Percentiles rank a stretch among this genome's conserved stretches.
Evolutionary conservation across 1,284 basidiomycete genomes (phyloP).

Genomic region (Apiotrichum sp.): DNA sequence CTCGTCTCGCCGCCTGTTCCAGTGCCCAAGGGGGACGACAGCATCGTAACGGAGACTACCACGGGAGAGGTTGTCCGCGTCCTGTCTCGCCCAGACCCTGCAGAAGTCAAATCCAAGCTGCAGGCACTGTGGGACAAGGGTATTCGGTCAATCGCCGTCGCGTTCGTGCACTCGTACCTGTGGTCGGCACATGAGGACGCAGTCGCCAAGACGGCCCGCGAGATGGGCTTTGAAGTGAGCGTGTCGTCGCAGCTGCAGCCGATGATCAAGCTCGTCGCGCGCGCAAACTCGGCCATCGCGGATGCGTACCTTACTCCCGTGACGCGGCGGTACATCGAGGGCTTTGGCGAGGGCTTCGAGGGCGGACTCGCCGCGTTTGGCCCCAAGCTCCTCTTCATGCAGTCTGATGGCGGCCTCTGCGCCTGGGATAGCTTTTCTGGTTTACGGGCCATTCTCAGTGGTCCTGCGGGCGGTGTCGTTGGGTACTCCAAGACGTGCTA

Average conservation of each 20-base stretch:
- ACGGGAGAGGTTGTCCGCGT: conserved; percentile 81
- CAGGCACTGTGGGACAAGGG: conserved; percentile 30
- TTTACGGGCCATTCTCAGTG: conserved; percentile 38
- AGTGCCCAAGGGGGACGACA: conserved; percentile 13
- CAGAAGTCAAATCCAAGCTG: conserved; percentile 25
- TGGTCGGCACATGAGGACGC: conserved; percentile 34
- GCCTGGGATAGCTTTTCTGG: conserved; percentile 34
- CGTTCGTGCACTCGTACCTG: conserved; percentile 35
- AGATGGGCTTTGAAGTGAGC: conserved; percentile 37
- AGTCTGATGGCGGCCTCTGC: conserved; percentile 47
- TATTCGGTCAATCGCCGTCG: conserved; percentile 28
- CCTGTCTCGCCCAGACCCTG: conserved; percentile 55
- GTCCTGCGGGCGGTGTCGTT: conserved; percentile 53
- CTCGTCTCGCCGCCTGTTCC: conserved; percentile 21
- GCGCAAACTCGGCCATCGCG: conserved; percentile 50
- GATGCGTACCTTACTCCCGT: conserved; percentile 54
- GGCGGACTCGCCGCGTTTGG: conserved; percentile 38
- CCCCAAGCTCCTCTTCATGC: conserved; percentile 48
- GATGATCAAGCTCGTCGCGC: conserved; percentile 48
- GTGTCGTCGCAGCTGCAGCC: conserved; percentile 33
- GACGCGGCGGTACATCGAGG: conserved; percentile 46
- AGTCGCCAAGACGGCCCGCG: conserved; percentile 29
- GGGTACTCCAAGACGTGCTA: conserved; percentile 46
- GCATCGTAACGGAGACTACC: conserved; percentile 24
- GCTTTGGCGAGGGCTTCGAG: conserved; percentile 47